These are phyloP conservation scores for Xylaria bambusicola DNA, from an alignment of 495 filamentous ascomycete genomes.

Conservation along the genomic window DNA sequence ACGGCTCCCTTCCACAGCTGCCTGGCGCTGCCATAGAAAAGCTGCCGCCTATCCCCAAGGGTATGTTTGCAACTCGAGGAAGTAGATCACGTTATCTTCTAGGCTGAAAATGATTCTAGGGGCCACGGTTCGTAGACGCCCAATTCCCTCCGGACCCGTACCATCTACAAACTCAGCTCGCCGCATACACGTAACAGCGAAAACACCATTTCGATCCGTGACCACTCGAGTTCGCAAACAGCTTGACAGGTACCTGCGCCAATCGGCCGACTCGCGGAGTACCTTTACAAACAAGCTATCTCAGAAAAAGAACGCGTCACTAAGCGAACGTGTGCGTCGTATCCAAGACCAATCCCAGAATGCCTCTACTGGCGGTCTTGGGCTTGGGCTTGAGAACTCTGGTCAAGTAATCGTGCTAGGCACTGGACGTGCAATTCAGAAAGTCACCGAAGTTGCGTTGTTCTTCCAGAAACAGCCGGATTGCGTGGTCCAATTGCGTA, in stretches of 20 bases:
- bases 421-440: slow-evolving; percentile 77
- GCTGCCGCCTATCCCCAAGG: slow-evolving; percentile 21
- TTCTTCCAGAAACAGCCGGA: slow-evolving; percentile 64
- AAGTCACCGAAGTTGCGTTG: slow-evolving; percentile 62
- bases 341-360: slow-evolving; percentile 36
- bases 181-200: slow-evolving; percentile 76
- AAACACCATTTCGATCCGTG: slow-evolving; percentile 76
- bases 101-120: slow-evolving; percentile 58
- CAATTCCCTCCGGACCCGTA: slow-evolving; percentile 54
- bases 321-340: slow-evolving; percentile 46
- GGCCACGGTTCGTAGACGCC: slow-evolving; percentile 66
- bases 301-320: slow-evolving; percentile 35
- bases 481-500: slow-evolving; percentile 58
- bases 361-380: slow-evolving; percentile 21
- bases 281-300: slow-evolving; percentile 41
- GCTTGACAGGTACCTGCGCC: slow-evolving; percentile 67
- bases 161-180: slow-evolving; percentile 28
- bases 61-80: slow-evolving; percentile 7
- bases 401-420: slow-evolving; percentile 73
- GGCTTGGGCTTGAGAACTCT: slow-evolving; percentile 33
- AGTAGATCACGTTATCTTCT: slow-evolving; percentile 31
- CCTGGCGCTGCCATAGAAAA: slow-evolving; percentile 13
- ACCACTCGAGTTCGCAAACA: slow-evolving; percentile 78
- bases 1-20: slow-evolving; percentile 12
- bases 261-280: slow-evolving; percentile 30